A percentile compares a stretch with the other conserved stretches of the same genome.
Conservation (phyloP, 2,329 filamentous ascomycete genomes). For the Cercospora sp. region DNA sequence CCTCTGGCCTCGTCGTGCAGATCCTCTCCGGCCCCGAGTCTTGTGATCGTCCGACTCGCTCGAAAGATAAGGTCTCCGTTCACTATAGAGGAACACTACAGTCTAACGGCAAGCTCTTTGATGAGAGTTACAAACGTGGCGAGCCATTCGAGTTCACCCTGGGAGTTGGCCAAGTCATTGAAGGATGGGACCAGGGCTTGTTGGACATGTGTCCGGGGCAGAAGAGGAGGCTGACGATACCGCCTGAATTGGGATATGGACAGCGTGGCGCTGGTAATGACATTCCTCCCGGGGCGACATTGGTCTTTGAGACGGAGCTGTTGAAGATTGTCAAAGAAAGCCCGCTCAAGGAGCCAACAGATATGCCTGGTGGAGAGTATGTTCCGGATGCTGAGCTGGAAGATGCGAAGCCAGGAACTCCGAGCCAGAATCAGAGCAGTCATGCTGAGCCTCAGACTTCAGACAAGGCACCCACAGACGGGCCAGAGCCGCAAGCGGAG, state of each 20-base stretch:
- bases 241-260: slow-evolving; percentile 84
- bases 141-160: slow-evolving; percentile 76
- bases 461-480: slow-evolving; percentile 21
- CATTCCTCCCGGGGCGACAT: slow-evolving; percentile 76
- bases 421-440: background rate
- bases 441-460: slow-evolving; percentile 9
- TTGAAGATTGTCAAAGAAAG: slow-evolving; percentile 69
- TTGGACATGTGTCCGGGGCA: slow-evolving; percentile 95
- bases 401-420: background rate
- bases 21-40: slow-evolving; percentile 42
- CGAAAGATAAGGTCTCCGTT: slow-evolving; percentile 50
- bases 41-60: slow-evolving; percentile 48
- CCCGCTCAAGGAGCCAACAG: slow-evolving; percentile 6
- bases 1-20: slow-evolving; percentile 41
- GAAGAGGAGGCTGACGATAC: slow-evolving; percentile 83
- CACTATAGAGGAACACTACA: slow-evolving; percentile 53
- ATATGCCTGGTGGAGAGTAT: slow-evolving; percentile 8
- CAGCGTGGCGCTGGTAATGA: slow-evolving; percentile 62
- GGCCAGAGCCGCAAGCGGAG: slow-evolving; percentile 58
- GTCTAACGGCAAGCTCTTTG: slow-evolving; percentile 73
- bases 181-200: slow-evolving; percentile 90
- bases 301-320: slow-evolving; percentile 92
- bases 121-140: slow-evolving; percentile 76
- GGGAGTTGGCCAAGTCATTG: slow-evolving; percentile 81
- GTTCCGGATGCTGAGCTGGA: background rate